Base-by-base conservation (phyloP, 2,329 filamentous ascomycete species). In the Microdochium trichocladiopsis region DNA sequence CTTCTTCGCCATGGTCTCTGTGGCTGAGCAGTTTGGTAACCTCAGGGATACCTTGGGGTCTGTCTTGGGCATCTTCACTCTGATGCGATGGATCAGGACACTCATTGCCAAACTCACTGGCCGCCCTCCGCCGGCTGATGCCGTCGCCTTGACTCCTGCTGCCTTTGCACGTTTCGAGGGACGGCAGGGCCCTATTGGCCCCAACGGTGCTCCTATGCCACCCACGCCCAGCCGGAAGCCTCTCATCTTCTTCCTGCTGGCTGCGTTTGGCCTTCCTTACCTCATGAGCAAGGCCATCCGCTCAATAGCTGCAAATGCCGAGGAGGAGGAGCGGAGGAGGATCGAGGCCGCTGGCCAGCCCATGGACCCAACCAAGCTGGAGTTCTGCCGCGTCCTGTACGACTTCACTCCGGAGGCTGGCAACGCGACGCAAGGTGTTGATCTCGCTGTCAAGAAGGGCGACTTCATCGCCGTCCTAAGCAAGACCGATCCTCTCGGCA, bases 1-100 rank as follows among this genome's bases (percentile, higher is more conserved):
- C 51, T 99, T 99, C 71, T 99, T 97, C 64, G 92, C 94, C 52
- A 97, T 99, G 92, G 89, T 99, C 37, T 94, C 93, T 9, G 95
- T 99, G 37, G 94, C 94, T 49, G 95, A 99, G 69, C 94, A 99
- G 69, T 95, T 99, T 61, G 88, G 91, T 54, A 96, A 93, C 63
- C 77, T 99, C 49, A 87, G 91, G 58, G 92, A 95, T 66, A 96
- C 93, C 1, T 82, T 99, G 14, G 94, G 95, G 56, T 96, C 91
- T 2, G 86, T 96, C 11, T 76, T 99, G 37, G 94, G 94, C 41
- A 96, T 99, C 65, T 99, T 96, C 72, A 95, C 94, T 11, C 68
- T 99, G 41, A 87, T 99, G 76, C 86, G 95, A 58, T 99, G 94
- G 93, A 84, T 96, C 60, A 86, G 91, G 52, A 96, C 91, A 2